Conservation (phyloP, 192 early-diverging fungal genomes). For the Umbelopsis sp. region DNA sequence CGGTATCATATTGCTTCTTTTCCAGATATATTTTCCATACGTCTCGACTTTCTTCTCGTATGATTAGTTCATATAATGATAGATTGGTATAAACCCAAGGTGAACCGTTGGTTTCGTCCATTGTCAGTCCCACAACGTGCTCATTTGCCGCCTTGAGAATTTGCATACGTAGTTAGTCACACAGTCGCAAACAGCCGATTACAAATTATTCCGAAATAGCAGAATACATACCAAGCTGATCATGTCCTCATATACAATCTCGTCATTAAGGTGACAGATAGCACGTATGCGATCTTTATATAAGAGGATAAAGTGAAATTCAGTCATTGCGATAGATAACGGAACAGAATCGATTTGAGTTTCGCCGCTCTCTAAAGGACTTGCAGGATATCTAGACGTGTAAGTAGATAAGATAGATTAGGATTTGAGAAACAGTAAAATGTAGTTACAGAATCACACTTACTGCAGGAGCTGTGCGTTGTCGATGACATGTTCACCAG, state of each 20-base stretch:
- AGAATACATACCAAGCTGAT: constrained; percentile 63
- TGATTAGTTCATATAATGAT: constrained; percentile 86
- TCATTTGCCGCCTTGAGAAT: constrained; percentile 57
- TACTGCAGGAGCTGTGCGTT: constrained; percentile 84
- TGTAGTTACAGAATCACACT: constrained; percentile 14
- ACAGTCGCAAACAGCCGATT: neutral
- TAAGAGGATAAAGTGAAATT: constrained; percentile 87
- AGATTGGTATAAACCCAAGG: constrained; percentile 91
- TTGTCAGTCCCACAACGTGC: constrained; percentile 63
- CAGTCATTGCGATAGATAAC: constrained; percentile 77
- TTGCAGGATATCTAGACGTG: constrained; percentile 51
- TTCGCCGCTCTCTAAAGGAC: constrained; percentile 38
- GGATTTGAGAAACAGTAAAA: neutral
- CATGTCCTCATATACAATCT: constrained; percentile 82
- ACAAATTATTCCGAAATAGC: too few species aligned
- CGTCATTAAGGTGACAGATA: constrained; percentile 77
- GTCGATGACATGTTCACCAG: constrained; percentile 80
- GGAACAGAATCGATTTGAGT: constrained; percentile 52
- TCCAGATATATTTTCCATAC: constrained; percentile 91
- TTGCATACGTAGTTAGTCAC: neutral
- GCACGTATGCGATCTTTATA: constrained; percentile 79
- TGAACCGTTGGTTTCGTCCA: constrained; percentile 80
- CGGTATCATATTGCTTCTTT: constrained; percentile 79
- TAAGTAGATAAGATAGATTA: neutral
- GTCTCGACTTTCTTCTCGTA: constrained; percentile 91